A percentile compares a stretch with the other conserved stretches of the same genome.
Evolutionary conservation across 2,329 filamentous ascomycete genomes (phyloP).

Genomic region (Aspergillus sp.): DNA sequence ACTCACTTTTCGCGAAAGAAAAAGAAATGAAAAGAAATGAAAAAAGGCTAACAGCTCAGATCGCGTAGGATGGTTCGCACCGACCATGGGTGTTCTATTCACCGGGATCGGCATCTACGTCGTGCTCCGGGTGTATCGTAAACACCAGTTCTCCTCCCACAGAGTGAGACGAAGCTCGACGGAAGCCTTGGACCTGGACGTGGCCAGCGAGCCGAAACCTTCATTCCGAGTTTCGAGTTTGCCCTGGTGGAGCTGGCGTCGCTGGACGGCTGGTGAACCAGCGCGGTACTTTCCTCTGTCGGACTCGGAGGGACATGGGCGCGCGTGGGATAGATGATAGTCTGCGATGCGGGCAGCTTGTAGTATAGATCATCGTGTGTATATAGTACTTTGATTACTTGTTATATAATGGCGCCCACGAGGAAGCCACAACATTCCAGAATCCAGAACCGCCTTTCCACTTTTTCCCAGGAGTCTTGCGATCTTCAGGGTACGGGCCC

Average conservation of each 20-base stretch:
- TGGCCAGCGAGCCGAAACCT: slow-evolving; percentile 20
- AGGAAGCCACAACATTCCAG: not conserved
- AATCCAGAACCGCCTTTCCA: not conserved
- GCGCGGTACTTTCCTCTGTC: slow-evolving; percentile 27
- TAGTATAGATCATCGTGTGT: not conserved
- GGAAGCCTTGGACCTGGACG: slow-evolving; percentile 16
- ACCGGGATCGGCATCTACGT: slow-evolving; percentile 11
- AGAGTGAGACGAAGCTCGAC: slow-evolving; percentile 11
- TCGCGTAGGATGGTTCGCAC: slow-evolving; percentile 15
- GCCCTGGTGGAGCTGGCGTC: slow-evolving; percentile 34
- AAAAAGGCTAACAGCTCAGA: slow-evolving; percentile 1
- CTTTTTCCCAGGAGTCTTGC: too few relatives aligned
- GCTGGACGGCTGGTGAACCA: slow-evolving; percentile 23
- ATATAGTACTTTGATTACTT: not conserved
- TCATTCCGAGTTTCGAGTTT: slow-evolving; percentile 4
- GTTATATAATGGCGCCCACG: not conserved
- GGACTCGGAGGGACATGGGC: slow-evolving; percentile 21
- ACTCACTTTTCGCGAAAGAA: too few relatives aligned
- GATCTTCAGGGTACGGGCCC: too few relatives aligned
- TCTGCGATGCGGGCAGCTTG: not conserved
- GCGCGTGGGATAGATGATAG: not conserved
- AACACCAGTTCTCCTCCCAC: slow-evolving; percentile 2
- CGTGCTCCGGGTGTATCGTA: slow-evolving; percentile 13
- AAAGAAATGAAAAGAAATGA: too few relatives aligned
- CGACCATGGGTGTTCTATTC: slow-evolving; percentile 10